Base-by-base conservation (phyloP, 225 moss, liverwort and hornwort species). In the Takakia lepidozioides region DNA sequence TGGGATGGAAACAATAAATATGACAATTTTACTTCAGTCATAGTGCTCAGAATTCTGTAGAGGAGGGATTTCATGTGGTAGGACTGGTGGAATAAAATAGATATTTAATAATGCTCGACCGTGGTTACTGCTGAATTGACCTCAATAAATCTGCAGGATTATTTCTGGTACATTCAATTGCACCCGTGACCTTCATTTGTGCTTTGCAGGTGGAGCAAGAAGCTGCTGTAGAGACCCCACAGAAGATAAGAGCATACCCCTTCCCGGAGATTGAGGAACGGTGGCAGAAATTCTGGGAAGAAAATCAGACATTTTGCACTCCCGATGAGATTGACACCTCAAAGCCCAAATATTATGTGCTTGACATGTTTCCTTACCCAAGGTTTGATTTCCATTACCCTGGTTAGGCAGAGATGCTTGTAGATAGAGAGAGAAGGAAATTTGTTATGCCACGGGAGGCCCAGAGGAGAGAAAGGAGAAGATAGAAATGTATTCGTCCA, bases 311-410 rank as follows among this genome's bases (percentile, higher is more conserved):
- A 1, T 98, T 91, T 68, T 70, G 85, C 21, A 91, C 91, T 39
- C 74, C 87, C 0, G 91, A 91, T 38, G 49, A n/a, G 51, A 67
- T 98, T 5, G 91, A 98, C 51, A 73, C 71, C 8, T 68, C 81
- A 1, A 98, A 87, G 68, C 98, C 85, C 9, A 91, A 98, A 51
- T 98, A 80, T 11, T 91, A 91, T 55, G 98, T 78, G 8, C 63
- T 87, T 47, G 91, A 91, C 68, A 87, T 98, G 95, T 98, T 98
- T 46, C 91, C 91, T 2, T 91, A 98, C 32, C 95, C 95, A 3
- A 98, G 90, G 93, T 95, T 63, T 22, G 68, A 68, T n/a, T n/a
- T n/a, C n/a, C n/a, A n/a, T n/a, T n/a, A n/a, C n/a, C n/a, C n/a
- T n/a, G n/a, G n/a, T n/a, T n/a, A n/a, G n/a, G n/a, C n/a, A n/a